Base-by-base conservation (phyloP, 1,284 basidiomycete species). In the Rhodotorula mucilaginosa region DNA sequence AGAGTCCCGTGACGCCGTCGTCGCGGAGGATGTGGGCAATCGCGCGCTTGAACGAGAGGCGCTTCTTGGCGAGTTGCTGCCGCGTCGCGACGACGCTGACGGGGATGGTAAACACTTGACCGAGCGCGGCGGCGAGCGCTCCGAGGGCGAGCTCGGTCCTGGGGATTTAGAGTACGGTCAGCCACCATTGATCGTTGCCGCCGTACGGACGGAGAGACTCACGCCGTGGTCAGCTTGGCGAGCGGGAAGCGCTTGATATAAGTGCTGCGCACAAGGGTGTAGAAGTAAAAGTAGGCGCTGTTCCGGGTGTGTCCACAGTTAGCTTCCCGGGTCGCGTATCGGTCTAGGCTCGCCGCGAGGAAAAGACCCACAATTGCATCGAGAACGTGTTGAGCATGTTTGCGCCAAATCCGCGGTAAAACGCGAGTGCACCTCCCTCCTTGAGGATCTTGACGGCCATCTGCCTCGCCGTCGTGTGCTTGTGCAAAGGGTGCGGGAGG, bases 201-300 rank as follows among this genome's bases (percentile, higher is more conserved):
- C 26, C 26, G 26, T 26, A 26, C 26, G 26, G 26, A 26, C 26
- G 26, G 26, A 26, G 26, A 26, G 26, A 26, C 26, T n/a, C 29
- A 78, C 78, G 75, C 72, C 5, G 78, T 79, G 61, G 70, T 75
- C 64, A 79, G 65, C 5, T 70, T 65, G 10, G 51, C 61, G 10
- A 72, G 77, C 44, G 76, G 89, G 80, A 78, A 79, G 44, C 92
- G 87, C 78, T 87, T 88, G 77, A 89, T 87, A 82, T 95, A 95
- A 12, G 91, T 86, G 31, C 86, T 88, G 75, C 93, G 88, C 44
- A 98, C 91, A 80, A 93, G 86, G 39, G 93, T 91, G 82, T 98
- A 98, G 85, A 97, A 98, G 86, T 97, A 98, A 85, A 99, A 99
- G 84, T 99, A 99, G 29, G 97, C 95, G 80, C 96, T 97, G 80